Conservation (phyloP, 2,329 filamentous ascomycete genomes). For the Tolypocladium amazonense region DNA sequence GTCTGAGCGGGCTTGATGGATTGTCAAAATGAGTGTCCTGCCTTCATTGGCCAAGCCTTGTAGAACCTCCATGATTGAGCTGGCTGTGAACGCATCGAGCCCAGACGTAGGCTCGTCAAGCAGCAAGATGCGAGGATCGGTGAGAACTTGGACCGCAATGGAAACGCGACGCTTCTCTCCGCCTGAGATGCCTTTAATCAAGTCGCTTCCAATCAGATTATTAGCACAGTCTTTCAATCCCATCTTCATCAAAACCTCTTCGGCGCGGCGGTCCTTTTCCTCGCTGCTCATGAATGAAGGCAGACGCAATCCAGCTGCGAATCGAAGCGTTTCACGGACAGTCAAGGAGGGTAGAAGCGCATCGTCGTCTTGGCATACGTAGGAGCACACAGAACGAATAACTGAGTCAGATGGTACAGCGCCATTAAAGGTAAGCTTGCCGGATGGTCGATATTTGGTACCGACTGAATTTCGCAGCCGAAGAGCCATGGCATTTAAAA, state of each 20-base stretch:
- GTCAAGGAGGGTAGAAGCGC: constrained; percentile 64
- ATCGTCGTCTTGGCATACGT: constrained; percentile 71
- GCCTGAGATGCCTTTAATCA: constrained; percentile 69
- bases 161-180: constrained; percentile 70
- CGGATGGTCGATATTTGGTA: constrained; percentile 51
- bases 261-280: constrained; percentile 57
- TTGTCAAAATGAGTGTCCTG: constrained; percentile 64
- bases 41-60: constrained; percentile 61
- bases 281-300: constrained; percentile 58
- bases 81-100: constrained; percentile 67
- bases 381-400: constrained; percentile 61
- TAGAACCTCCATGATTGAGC: constrained; percentile 66
- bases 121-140: constrained; percentile 60
- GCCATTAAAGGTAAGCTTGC: constrained; percentile 59
- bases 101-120: constrained; percentile 71
- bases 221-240: constrained; percentile 70
- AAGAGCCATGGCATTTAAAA: constrained; percentile 63
- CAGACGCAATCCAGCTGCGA: constrained; percentile 60
- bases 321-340: constrained; percentile 62
- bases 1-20: constrained; percentile 67
- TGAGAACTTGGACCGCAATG: constrained; percentile 69
- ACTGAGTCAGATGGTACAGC: constrained; percentile 57
- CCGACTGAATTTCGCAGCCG: constrained; percentile 51
- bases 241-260: constrained; percentile 64
- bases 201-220: constrained; percentile 59